phyloP scores from a whole-genome alignment of 202 grass and related monocot genomes.

The Hordeum pubiflorum region DNA sequence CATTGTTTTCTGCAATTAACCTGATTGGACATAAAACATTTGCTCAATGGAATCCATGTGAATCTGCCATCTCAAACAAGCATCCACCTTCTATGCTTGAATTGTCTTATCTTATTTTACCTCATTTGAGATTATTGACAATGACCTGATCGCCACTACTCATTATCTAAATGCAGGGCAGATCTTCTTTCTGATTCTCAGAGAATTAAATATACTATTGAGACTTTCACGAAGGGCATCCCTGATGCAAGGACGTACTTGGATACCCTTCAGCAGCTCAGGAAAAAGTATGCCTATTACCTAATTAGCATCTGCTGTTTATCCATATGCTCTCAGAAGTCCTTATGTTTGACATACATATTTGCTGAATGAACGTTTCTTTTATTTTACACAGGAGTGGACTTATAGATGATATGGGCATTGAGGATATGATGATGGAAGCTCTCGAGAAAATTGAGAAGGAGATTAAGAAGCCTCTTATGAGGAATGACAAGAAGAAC shows the following conservation, averaged over 20 bases:
- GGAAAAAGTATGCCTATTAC: constrained; percentile 55
- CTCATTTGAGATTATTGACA: background rate
- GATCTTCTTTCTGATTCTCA: constrained; percentile 65
- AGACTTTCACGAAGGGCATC: constrained; percentile 58
- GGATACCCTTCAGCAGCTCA: constrained; percentile 73
- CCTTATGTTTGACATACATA: background rate
- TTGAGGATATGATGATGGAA: constrained; percentile 80
- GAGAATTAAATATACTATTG: constrained; percentile 71
- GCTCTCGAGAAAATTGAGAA: constrained; percentile 89
- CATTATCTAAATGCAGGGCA: constrained; percentile 58
- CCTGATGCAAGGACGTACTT: constrained; percentile 93
- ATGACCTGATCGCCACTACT: background rate
- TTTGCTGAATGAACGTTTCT: background rate
- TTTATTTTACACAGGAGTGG: constrained; percentile 59
- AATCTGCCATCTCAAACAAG: background rate
- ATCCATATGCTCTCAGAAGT: background rate
- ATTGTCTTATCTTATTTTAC: background rate
- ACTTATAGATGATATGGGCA: constrained; percentile 59
- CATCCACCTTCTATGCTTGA: background rate
- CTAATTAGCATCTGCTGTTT: background rate
- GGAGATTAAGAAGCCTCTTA: constrained; percentile 88
- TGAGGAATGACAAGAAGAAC: constrained; percentile 89
- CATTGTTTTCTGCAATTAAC: background rate
- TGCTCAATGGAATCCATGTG: background rate
- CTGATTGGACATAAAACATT: background rate